These are phyloP conservation scores for Tricholoma hemisulphureum DNA, from an alignment of 768 basidiomycete genomes.

Conservation along the genomic window DNA sequence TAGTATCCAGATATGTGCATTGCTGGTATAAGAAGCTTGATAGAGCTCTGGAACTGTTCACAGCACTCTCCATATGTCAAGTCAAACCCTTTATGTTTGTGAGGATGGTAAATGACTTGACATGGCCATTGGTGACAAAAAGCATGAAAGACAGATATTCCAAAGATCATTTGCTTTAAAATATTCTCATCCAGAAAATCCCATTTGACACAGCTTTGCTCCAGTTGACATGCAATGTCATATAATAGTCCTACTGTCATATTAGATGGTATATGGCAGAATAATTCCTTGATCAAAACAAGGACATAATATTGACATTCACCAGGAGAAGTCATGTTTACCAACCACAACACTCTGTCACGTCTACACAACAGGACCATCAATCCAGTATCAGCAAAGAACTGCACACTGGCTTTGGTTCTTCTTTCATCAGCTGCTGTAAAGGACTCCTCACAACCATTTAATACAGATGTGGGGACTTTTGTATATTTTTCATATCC, in stretches of 20 bases:
- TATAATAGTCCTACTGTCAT: too few species aligned
- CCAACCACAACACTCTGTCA: conserved; percentile 31
- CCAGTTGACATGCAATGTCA: conserved; percentile 38
- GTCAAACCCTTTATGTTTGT: conserved; percentile 30
- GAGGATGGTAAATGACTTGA: conserved; percentile 35
- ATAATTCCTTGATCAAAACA: conserved; percentile 31
- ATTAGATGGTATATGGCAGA: conserved; percentile 33
- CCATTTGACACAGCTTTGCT: conserved; percentile 25
- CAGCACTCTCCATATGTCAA: conserved; percentile 29
- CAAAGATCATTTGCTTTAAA: conserved; percentile 24
- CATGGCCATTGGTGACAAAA: conserved; percentile 42
- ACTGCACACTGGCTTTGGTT: too few species aligned
- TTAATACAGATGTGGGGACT: conserved; percentile 28
- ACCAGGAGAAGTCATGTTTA: conserved; percentile 35
- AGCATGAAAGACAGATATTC: conserved; percentile 37
- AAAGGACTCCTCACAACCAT: conserved; percentile 34
- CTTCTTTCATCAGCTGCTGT: conserved; percentile 25
- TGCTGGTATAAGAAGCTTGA: conserved; percentile 14
- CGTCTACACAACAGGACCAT: too few species aligned
- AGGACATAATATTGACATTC: conserved; percentile 36
- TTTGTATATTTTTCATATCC: conserved; percentile 19
- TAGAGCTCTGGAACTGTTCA: conserved; percentile 33
- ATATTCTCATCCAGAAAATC: conserved; percentile 22
- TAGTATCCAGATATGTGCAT: too few species aligned
- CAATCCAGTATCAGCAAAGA: too few species aligned